Base-by-base conservation (phyloP, 2,329 filamentous ascomycete genomes). In the Monosporascus sp. region DNA sequence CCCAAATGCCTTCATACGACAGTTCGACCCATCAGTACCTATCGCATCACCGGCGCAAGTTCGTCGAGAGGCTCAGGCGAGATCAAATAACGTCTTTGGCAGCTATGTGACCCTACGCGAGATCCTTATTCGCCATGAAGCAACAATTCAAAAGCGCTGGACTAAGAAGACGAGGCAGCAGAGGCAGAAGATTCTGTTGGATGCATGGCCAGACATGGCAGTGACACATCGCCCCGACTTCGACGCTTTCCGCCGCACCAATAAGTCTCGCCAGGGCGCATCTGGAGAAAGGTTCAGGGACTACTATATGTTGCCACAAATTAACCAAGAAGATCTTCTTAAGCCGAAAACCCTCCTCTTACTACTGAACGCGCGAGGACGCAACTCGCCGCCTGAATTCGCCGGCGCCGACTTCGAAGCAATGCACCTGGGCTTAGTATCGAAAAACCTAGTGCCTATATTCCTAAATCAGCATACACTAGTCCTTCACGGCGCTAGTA, bases 301-400 rank as follows among this genome's bases (percentile, higher is more conserved):
- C 20, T 25, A 27, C 9, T 46, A 46, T 25, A 62, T 80, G 43
- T 82, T 74, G 71, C 81, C 81, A 0, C 70, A 77, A 46, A 75
- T 85, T 61, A 85, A 85, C 57, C 68, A 79, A 41, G 78, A 85
- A 51, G 81, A 85, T 58, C 66, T 85, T 1, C 49, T 60, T 0
- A 68, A 74, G 22, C 62, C 72, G 0, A 76, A 73, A 47, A 54
- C 65, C 0, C 59, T 85, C 8, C 69, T 72, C 0, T 63, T 85
- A 6, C 67, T 85, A 20, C 61, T 86, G 11, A 80, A 82, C 51
- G 65, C 79, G 0, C 71, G 82, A 6, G 80, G 71, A 5, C 72
- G 76, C 0, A 60, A 80, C 51, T 54, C 60, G 0, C 81, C 81
- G 0, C 61, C 68, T 7, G 55, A 62, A 0, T 85, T 85, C 57